These are phyloP conservation scores for Aspergillus japonicus DNA, from an alignment of 2,329 filamentous ascomycete genomes.

Conservation along the genomic window DNA sequence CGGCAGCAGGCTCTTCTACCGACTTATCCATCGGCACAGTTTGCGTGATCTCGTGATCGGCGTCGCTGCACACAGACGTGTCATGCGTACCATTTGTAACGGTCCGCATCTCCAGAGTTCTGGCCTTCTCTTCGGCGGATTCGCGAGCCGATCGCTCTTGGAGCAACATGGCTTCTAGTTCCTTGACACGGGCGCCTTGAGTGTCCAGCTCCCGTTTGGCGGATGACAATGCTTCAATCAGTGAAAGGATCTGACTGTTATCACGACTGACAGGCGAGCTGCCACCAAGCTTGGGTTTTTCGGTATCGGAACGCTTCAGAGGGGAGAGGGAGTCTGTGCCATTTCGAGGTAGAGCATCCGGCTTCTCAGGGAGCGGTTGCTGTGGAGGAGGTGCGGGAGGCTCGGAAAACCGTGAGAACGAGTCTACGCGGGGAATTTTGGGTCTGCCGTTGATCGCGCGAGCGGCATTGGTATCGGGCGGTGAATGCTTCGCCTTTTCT, in stretches of 20 bases:
- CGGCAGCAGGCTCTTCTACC: constrained; percentile 9
- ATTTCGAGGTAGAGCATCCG: constrained; percentile 60
- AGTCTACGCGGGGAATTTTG: constrained; percentile 62
- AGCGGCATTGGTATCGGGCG: constrained; percentile 44
- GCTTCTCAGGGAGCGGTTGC: constrained; percentile 90
- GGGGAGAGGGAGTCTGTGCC: constrained; percentile 50
- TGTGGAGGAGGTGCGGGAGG: constrained; percentile 91
- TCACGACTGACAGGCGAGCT: constrained; percentile 53
- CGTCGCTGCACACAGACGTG: not conserved
- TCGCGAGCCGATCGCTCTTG: constrained; percentile 81
- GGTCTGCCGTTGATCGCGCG: constrained; percentile 48
- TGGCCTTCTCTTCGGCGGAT: constrained; percentile 77
- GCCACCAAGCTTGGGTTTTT: constrained; percentile 61
- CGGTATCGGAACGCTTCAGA: constrained; percentile 72
- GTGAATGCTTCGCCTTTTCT: constrained; percentile 50
- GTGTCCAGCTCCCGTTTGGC: constrained; percentile 84
- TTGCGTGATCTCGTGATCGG: constrained; percentile 2
- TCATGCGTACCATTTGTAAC: constrained; percentile 32
- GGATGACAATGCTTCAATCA: constrained; percentile 79
- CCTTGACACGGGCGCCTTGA: constrained; percentile 75
- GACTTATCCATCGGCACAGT: constrained; percentile 8
- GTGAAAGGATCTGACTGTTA: constrained; percentile 72
- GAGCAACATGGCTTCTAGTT: constrained; percentile 74
- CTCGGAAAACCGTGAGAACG: constrained; percentile 83
- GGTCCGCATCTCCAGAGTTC: constrained; percentile 64